A percentile compares a stretch with the other conserved stretches of the same genome.
Evolutionary conservation across 2,329 filamentous ascomycete genomes (phyloP).

Genomic region (Fusarium staphyleae): DNA sequence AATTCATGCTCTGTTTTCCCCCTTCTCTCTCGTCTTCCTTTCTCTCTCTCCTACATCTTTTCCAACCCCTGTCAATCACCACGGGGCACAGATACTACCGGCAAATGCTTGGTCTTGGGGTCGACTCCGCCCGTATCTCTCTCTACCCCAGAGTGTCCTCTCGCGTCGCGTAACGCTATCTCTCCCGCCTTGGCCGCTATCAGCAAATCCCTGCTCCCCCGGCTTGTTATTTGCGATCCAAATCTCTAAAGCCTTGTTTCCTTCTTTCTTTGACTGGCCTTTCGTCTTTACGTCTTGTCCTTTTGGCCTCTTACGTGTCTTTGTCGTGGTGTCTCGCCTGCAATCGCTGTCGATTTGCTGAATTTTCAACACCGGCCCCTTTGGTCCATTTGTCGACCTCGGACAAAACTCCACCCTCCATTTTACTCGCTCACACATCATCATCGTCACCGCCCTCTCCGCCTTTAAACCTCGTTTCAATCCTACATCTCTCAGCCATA

Average conservation of each 20-base stretch:
- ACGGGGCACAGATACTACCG: not conserved
- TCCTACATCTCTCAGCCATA: conserved; percentile 3
- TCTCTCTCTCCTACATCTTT: not conserved
- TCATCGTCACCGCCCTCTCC: conserved; percentile 1
- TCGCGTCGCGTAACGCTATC: conserved; percentile 42
- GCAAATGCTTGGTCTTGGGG: conserved; percentile 2
- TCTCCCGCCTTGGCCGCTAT: conserved; percentile 36
- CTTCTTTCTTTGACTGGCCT: conserved; percentile 12
- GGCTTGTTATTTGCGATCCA: conserved; percentile 32
- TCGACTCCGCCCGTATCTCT: conserved; percentile 39
- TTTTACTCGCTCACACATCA: conserved; percentile 6
- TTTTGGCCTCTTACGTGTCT: conserved; percentile 1
- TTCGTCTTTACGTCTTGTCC: conserved; percentile 1
- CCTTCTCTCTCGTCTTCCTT: not conserved
- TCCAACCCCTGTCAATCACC: not conserved
- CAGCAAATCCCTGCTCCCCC: conserved; percentile 31
- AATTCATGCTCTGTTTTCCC: not conserved
- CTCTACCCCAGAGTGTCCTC: conserved; percentile 39
- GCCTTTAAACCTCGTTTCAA: not conserved
- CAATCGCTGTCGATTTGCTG: conserved; percentile 12
- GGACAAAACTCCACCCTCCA: conserved; percentile 6
- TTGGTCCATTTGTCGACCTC: not conserved
- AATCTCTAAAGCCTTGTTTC: conserved; percentile 27
- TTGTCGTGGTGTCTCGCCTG: conserved; percentile 8
- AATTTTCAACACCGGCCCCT: not conserved